These are phyloP conservation scores for Ophiostoma triangulosporum DNA, from an alignment of 2,329 filamentous ascomycete genomes.

Conservation along the genomic window DNA sequence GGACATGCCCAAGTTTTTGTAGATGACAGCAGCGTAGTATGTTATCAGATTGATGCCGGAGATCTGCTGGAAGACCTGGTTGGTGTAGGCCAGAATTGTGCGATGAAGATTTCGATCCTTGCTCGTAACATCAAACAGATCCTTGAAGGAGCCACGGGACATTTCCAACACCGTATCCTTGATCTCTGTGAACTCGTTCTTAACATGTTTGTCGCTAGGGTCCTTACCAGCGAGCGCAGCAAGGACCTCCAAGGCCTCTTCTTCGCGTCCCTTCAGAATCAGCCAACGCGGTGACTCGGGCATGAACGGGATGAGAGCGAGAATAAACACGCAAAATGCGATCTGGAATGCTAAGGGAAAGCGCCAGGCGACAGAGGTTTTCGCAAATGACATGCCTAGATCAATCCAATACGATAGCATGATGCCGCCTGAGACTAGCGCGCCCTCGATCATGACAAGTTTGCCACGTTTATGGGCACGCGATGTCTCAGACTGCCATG, in stretches of 20 bases:
- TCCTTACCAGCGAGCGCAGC: constrained; percentile 26
- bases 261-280: constrained; percentile 28
- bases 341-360: constrained; percentile 48
- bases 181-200: constrained; percentile 36
- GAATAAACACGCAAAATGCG: constrained; percentile 44
- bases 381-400: constrained; percentile 40
- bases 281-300: constrained; percentile 39
- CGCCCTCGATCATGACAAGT: constrained; percentile 47
- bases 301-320: constrained; percentile 36
- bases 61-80: constrained; percentile 30
- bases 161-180: constrained; percentile 55
- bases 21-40: constrained; percentile 16
- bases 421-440: constrained; percentile 43
- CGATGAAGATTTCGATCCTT: constrained; percentile 15
- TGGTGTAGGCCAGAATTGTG: constrained; percentile 14
- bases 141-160: constrained; percentile 14
- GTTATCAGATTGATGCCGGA: constrained; percentile 15
- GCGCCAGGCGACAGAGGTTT: constrained; percentile 38
- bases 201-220: constrained; percentile 38
- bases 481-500: constrained; percentile 48
- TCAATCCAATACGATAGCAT: constrained; percentile 49
- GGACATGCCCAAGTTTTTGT: constrained; percentile 13
- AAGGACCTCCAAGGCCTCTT: constrained; percentile 31
- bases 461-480: constrained; percentile 44
- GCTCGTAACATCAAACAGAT: constrained; percentile 13